These are phyloP conservation scores for Pholiota molesta DNA, from an alignment of 768 basidiomycete species.

Conservation along the genomic window DNA sequence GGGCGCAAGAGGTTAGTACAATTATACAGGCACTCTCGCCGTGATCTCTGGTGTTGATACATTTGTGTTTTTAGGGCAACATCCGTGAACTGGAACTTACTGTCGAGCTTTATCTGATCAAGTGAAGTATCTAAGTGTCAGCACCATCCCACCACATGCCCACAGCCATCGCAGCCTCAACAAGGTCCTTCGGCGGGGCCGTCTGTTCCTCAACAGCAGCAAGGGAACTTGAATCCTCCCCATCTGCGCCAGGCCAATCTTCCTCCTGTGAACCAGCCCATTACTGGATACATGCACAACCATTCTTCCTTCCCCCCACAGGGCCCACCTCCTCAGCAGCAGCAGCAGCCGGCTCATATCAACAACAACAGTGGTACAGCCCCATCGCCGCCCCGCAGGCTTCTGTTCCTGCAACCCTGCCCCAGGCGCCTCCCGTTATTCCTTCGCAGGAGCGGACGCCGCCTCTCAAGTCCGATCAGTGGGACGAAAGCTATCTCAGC, in stretches of 20 bases:
- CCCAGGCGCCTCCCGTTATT: slow-evolving; percentile 47
- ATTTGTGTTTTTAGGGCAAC: slow-evolving; percentile 47
- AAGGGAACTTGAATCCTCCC: slow-evolving; percentile 37
- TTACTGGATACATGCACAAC: slow-evolving; percentile 41
- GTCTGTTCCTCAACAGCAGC: slow-evolving; percentile 34
- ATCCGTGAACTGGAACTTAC: slow-evolving; percentile 84
- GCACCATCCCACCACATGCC: slow-evolving; percentile 38
- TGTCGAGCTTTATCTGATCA: slow-evolving; percentile 79
- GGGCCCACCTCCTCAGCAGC: slow-evolving; percentile 38
- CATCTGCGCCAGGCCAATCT: slow-evolving; percentile 47
- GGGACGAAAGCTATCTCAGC: slow-evolving; percentile 83
- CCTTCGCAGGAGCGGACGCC: slow-evolving; percentile 50
- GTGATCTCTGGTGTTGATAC: not conserved
- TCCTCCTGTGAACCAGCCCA: slow-evolving; percentile 39
- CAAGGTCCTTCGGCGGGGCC: slow-evolving; percentile 44
- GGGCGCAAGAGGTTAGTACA: slow-evolving; percentile 72
- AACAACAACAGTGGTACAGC: slow-evolving; percentile 58
- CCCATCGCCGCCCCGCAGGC: slow-evolving; percentile 82
- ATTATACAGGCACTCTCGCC: not conserved
- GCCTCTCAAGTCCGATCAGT: slow-evolving; percentile 68
- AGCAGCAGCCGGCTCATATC: slow-evolving; percentile 29
- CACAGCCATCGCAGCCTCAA: slow-evolving; percentile 44
- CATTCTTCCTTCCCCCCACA: slow-evolving; percentile 39
- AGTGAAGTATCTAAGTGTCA: slow-evolving; percentile 76
- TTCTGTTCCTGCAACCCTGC: slow-evolving; percentile 76